Evolutionary conservation across 2,329 filamentous ascomycete species (phyloP), one percentile per base, ranked within the genome.

Genomic region (Sarocladium strictum): DNA sequence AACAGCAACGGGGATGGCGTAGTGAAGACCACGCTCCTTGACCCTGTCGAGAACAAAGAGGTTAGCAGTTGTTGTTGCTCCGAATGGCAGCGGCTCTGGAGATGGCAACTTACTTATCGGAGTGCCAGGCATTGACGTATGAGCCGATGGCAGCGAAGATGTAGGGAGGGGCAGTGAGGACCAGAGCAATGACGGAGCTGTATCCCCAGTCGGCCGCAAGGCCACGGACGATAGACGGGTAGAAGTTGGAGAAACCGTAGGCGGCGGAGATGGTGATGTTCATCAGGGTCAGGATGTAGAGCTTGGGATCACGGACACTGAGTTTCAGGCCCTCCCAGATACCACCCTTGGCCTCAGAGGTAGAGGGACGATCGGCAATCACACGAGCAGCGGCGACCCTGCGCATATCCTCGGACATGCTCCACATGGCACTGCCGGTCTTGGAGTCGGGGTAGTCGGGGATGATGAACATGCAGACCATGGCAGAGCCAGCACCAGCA

Each of bases 171-270:
- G 57, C 59, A 1, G 60, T 62, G 11, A 63, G 35, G 4, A 63
- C 51, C 1, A 64, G 58, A 0, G 62, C 63, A 26, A 59, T 55
- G 19, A 58, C 61, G 53, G 56, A 55, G 19, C 26, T 29, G 26
- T 63, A 62, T 0, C 61, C 60, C 53, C 53, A 47, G 9, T 17
- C 7, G 27, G 27, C 35, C 15, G 33, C 79, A 0, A 64, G 54
- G 1, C 60, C 58, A 3, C 58, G 55, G 2, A 63, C 61, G 15
- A 64, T 58, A 1, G 60, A 61, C 0, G 62, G 62, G 53, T 63
- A 64, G 58, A 64, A 64, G 56, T 63, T 63, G 29, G 40, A 45
- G 40, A 55, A 55, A 29, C 53, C 53, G 43, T 55, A 55, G 29
- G 53, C 41, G 35, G 53, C 41, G 10, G 35, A 41, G 53, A 43